Evolutionary conservation across 495 filamentous ascomycete species (phyloP), one percentile per base, ranked within the genome.

Genomic region (Talaromyces ruber): DNA sequence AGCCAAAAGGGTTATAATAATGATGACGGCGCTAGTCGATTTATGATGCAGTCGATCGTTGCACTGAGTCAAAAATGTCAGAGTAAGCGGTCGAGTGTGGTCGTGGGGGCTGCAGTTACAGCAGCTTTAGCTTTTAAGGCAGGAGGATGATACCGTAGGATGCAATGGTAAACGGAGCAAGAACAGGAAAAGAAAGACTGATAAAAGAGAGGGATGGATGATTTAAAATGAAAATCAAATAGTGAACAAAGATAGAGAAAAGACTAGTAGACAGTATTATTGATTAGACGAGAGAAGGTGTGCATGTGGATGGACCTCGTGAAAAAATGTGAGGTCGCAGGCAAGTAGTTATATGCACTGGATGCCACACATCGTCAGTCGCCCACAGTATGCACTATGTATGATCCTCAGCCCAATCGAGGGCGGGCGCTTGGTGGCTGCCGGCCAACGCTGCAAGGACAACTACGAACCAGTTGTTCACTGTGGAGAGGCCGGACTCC

Each of bases 221-320:
- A 1, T 58, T 58, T 30, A 39, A 54, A 16, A 37, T 32, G 47
- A 37, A 32, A 30, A 37, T 12, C 18, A 43, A 37, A 61, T 18
- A 25, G 28, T 29, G 18, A 12, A 51, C n/a, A 47, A 24, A 51
- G 58, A 47, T 16, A 28, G 11, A 29, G 12, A 47, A 21, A 22
- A 22, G 9, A 21, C 43, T 47, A 47, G 43, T 47, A 47, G 43
- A 47, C 8, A 47, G n/a, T 60, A 47, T 60, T 37, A 60, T 47
- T 28, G 26, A 54, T 26, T 54, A 28, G 26, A 54, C 11, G 18
- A 61, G 43, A 29, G 21, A 29, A 61, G 29, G 25, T 25, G 26
- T 57, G 71, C 72, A 74, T 74, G 72, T 64, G 72, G 69, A 71
- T 70, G 70, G 66, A 64, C 68, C 72, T 64, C 72, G 71, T 74